phyloP scores from a whole-genome alignment of 2,329 filamentous ascomycete genomes.

The Sporothrix protearum region DNA sequence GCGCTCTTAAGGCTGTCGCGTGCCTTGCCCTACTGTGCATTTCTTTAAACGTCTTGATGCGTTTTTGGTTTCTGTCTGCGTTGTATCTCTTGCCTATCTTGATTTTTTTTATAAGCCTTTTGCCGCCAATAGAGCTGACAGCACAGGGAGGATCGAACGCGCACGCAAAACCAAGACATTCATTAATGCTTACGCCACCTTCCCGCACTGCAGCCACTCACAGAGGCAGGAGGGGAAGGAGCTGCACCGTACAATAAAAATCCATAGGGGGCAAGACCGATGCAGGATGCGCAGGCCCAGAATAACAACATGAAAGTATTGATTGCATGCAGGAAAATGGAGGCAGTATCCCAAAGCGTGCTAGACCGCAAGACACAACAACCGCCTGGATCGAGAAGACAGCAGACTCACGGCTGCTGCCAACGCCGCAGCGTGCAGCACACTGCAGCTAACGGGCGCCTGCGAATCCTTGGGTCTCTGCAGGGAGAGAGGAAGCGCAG shows the following conservation, averaged over 20 bases:
- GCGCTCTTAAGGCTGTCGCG: not conserved
- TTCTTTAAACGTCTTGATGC: not conserved
- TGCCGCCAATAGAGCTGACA: not conserved
- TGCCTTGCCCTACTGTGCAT: not conserved
- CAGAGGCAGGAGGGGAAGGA: constrained; percentile 11
- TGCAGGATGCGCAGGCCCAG: not conserved
- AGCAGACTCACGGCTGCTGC: not conserved
- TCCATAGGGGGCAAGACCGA: not conserved
- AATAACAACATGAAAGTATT: not conserved
- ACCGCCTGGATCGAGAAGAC: not conserved
- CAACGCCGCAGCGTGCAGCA: constrained; percentile 6
- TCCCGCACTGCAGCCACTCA: constrained; percentile 7
- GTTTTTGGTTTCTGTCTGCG: not conserved
- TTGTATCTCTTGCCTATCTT: not conserved
- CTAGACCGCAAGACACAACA: not conserved
- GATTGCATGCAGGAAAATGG: not conserved
- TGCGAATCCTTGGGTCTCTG: not conserved
- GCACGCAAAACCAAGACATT: not conserved
- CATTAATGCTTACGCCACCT: constrained; percentile 14
- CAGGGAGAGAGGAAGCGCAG: not conserved
- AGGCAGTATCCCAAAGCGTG: not conserved
- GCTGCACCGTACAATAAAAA: not conserved
- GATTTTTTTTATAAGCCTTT: not conserved
- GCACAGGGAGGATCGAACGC: not conserved
- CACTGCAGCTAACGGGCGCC: not conserved